Percentiles rank a stretch among this genome's conserved stretches.
Evolutionary conservation across 1,284 basidiomycete species (phyloP).

Genomic region (Pseudozyma sp.): DNA sequence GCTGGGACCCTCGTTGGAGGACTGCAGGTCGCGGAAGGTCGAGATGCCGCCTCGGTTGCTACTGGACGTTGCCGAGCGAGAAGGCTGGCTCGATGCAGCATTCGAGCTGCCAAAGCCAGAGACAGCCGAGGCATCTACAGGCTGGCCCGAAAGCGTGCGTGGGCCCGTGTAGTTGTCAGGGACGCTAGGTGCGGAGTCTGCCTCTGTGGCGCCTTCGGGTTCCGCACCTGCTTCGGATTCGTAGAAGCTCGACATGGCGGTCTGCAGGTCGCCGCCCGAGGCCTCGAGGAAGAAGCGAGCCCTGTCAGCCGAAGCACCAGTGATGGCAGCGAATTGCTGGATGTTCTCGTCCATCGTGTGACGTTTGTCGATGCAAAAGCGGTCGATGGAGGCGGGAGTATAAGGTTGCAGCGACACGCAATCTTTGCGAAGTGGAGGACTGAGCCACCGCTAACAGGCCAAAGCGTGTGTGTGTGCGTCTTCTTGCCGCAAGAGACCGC

Average conservation of each 20-base stretch:
- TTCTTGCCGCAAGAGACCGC: not conserved
- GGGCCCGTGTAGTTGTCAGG: conserved; percentile 54
- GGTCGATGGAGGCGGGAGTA: not conserved
- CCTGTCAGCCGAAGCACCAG: conserved; percentile 64
- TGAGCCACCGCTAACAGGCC: not conserved
- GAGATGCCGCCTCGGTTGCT: conserved; percentile 61
- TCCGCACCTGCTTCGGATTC: conserved; percentile 48
- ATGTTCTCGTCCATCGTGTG: conserved; percentile 58
- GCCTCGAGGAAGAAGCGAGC: conserved; percentile 69
- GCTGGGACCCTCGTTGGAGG: conserved; percentile 19
- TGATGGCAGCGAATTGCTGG: conserved; percentile 64
- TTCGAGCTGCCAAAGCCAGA: conserved; percentile 31
- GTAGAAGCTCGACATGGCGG: conserved; percentile 69
- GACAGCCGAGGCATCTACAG: conserved; percentile 53
- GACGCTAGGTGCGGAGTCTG: conserved; percentile 19
- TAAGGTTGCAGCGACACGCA: conserved; percentile 8
- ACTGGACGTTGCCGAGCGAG: conserved; percentile 16
- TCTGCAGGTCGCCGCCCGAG: conserved; percentile 67
- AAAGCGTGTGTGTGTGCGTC: conserved; percentile 4
- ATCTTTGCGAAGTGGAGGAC: conserved; percentile 11
- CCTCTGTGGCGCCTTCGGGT: conserved; percentile 4
- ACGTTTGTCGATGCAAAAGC: not conserved
- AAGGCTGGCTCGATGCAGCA: conserved; percentile 9
- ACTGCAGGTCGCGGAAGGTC: conserved; percentile 67
- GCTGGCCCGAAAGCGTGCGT: conserved; percentile 68